Percentiles rank a stretch among this genome's conserved stretches.
These are phyloP conservation scores for Debaryomyces prosopidis DNA, from an alignment of 805 yeast genomes.

Conservation along the genomic window DNA sequence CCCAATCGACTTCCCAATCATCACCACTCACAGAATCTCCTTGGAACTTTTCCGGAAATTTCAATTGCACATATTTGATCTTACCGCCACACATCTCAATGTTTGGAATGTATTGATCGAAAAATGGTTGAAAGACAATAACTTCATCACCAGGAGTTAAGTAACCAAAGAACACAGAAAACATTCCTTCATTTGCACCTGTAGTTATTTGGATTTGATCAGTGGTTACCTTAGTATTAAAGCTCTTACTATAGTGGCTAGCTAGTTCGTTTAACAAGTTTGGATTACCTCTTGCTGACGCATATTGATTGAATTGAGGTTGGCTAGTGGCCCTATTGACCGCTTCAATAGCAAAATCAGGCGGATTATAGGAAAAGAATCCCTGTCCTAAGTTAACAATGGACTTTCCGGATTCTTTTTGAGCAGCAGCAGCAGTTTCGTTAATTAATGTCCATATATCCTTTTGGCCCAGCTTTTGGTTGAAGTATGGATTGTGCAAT, in stretches of 20 bases:
- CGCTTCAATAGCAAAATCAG: constrained; percentile 85
- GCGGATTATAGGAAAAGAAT: constrained; percentile 94
- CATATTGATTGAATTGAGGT: constrained; percentile 85
- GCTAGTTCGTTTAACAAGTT: constrained; percentile 69
- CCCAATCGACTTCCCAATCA: constrained; percentile 87
- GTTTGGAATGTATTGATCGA: constrained; percentile 94
- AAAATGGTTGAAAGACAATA: constrained; percentile 94
- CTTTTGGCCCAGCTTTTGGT: constrained; percentile 59
- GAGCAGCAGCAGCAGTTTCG: constrained; percentile 89
- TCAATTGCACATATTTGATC: constrained; percentile 81
- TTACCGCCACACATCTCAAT: constrained; percentile 93
- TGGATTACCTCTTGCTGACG: constrained; percentile 88
- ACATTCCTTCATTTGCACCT: constrained; percentile 97
- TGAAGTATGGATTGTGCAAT: constrained; percentile 64
- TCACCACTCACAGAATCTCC: constrained; percentile 66
- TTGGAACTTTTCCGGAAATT: constrained; percentile 76
- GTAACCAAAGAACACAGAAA: constrained; percentile 81
- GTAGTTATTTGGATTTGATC: constrained; percentile 81
- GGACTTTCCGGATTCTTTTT: constrained; percentile 65
- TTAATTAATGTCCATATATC: constrained; percentile 96
- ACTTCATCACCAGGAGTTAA: constrained; percentile 90
- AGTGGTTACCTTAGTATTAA: constrained; percentile 55
- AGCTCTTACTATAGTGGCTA: constrained; percentile 67
- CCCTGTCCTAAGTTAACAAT: constrained; percentile 95
- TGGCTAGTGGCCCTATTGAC: constrained; percentile 72